These are phyloP conservation scores for Zizania palustris DNA, from an alignment of 202 grass and related monocot species.

Conservation along the genomic window DNA sequence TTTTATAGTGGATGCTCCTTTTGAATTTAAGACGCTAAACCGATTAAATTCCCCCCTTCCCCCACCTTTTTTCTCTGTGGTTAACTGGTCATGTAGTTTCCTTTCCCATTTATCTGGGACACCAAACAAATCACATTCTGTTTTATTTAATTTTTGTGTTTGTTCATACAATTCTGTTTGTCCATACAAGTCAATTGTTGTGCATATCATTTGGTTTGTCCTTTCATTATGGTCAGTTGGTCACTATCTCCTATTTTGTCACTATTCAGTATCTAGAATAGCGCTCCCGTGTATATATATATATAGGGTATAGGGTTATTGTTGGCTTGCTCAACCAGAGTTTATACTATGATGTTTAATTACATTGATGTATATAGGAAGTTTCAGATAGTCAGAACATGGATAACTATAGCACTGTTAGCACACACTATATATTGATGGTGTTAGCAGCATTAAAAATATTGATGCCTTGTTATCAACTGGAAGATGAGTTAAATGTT, in stretches of 20 bases:
- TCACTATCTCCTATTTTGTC: neutral
- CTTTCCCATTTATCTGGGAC: neutral
- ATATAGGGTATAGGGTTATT: neutral
- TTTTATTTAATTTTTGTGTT: neutral
- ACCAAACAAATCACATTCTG: neutral
- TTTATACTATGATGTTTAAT: conserved; percentile 14
- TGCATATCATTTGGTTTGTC: neutral
- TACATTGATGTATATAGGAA: neutral
- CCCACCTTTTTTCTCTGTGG: neutral
- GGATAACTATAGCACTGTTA: conserved; percentile 1
- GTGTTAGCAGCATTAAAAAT: conserved; percentile 23
- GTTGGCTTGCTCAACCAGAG: conserved; percentile 3
- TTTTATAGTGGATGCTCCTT: conserved; percentile 5
- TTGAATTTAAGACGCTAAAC: conserved; percentile 3
- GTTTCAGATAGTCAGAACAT: neutral
- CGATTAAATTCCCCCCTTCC: conserved; percentile 1
- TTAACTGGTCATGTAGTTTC: neutral
- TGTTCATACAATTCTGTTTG: neutral
- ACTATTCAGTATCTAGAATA: neutral
- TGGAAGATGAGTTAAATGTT: neutral
- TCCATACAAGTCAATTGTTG: neutral
- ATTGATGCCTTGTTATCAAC: conserved; percentile 26
- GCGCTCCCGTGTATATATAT: no score
- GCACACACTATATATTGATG: conserved; percentile 4
- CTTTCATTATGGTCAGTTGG: neutral